Evolutionary conservation across 192 early-diverging fungal genomes (phyloP).

Genomic region (Backusella australiensis): DNA sequence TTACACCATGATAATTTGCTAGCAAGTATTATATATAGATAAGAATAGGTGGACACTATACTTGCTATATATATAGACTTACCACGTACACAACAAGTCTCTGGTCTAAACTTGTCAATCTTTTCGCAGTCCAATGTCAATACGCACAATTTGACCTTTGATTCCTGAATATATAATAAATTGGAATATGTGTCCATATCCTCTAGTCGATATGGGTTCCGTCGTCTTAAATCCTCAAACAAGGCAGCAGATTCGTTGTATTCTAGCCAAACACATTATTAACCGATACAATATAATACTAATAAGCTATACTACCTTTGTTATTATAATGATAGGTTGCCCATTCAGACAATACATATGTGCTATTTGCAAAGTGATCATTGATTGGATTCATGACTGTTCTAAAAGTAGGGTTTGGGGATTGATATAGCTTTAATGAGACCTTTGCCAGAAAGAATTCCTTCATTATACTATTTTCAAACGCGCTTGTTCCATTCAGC

Average conservation of each 20-base stretch:
- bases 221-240: conserved; percentile 68
- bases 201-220: conserved; percentile 81
- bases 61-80: background rate
- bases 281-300: background rate
- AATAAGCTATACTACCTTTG: conserved; percentile 19
- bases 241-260: conserved; percentile 64
- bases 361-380: conserved; percentile 56
- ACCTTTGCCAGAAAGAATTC: conserved; percentile 54
- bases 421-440: conserved; percentile 47
- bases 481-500: background rate
- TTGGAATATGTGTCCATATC: conserved; percentile 84
- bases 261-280: conserved; percentile 41
- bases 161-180: conserved; percentile 78
- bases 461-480: conserved; percentile 33
- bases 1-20: conserved; percentile 89
- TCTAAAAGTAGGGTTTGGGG: conserved; percentile 30
- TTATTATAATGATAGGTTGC: conserved; percentile 63
- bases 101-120: conserved; percentile 79
- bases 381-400: conserved; percentile 39
- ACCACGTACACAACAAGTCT: conserved; percentile 83
- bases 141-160: conserved; percentile 65
- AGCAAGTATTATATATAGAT: background rate
- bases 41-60: background rate
- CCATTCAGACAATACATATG: conserved; percentile 60
- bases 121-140: conserved; percentile 72